Conservation (phyloP, 352 stramenopile species). For the Phytophthora pinifolia region DNA sequence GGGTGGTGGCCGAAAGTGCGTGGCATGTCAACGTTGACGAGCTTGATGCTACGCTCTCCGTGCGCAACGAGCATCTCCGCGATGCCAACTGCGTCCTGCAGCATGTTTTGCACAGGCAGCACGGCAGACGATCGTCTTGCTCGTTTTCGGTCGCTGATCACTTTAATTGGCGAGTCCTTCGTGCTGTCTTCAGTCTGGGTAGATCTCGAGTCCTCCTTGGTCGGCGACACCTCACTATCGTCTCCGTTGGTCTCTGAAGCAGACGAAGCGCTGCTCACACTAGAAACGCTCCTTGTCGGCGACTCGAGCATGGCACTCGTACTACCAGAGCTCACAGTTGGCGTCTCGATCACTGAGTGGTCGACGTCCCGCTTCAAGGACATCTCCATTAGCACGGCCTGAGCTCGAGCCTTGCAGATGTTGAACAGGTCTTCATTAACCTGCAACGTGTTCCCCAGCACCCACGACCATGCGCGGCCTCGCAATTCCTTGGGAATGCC, state of each 20-base stretch:
- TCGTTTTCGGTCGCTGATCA: constrained; percentile 24
- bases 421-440: constrained; percentile 86
- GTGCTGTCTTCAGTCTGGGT: neutral
- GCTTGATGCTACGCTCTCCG: constrained; percentile 78
- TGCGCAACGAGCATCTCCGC: constrained; percentile 82
- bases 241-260: constrained; percentile 20
- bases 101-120: constrained; percentile 43
- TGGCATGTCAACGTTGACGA: constrained; percentile 85
- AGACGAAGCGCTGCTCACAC: constrained; percentile 36
- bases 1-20: constrained; percentile 83
- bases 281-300: constrained; percentile 28
- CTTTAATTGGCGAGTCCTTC: neutral
- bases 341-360: constrained; percentile 24
- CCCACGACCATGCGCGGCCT: constrained; percentile 75
- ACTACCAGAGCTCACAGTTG: constrained; percentile 21
- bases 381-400: constrained; percentile 79
- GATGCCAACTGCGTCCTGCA: constrained; percentile 71
- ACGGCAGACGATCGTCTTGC: constrained; percentile 32
- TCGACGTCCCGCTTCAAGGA: constrained; percentile 64
- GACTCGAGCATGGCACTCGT: constrained; percentile 28
- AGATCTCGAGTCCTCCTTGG: constrained; percentile 2
- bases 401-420: constrained; percentile 75
- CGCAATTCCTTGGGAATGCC: constrained; percentile 84
- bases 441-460: constrained; percentile 82
- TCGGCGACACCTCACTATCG: constrained; percentile 15